These are phyloP conservation scores for Udeniomyces megalosporus DNA, from an alignment of 768 basidiomycete genomes.

Conservation along the genomic window DNA sequence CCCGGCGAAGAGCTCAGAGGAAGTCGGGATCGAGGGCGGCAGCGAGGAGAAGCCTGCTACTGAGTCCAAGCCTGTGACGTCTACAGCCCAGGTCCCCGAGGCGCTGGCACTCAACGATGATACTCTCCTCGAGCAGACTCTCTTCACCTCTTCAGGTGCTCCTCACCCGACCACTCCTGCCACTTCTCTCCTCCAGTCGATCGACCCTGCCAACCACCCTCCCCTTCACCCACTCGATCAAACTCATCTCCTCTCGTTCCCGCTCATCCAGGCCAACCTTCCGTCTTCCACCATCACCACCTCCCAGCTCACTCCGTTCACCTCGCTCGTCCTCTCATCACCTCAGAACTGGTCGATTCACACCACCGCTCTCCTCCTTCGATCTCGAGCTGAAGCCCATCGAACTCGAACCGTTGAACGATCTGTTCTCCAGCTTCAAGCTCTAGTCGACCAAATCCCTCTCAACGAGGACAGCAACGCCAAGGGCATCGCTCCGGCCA, in stretches of 20 bases:
- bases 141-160: constrained; percentile 45
- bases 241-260: constrained; percentile 75
- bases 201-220: constrained; percentile 72
- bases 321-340: constrained; percentile 72
- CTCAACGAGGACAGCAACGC: constrained; percentile 18
- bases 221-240: constrained; percentile 85
- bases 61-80: too few relatives aligned
- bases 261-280: constrained; percentile 39
- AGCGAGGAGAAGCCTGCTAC: background rate
- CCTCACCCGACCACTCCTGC: constrained; percentile 22
- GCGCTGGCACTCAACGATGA: constrained; percentile 80
- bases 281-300: constrained; percentile 41
- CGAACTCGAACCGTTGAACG: constrained; percentile 88
- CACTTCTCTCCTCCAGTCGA: constrained; percentile 31
- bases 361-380: constrained; percentile 86
- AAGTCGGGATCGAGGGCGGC: background rate
- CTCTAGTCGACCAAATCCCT: constrained; percentile 72
- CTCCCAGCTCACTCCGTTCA: constrained; percentile 85
- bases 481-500: constrained; percentile 18
- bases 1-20: constrained; percentile 18
- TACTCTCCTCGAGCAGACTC: constrained; percentile 82
- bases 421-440: constrained; percentile 79
- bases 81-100: constrained; percentile 41
- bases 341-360: constrained; percentile 91
- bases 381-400: constrained; percentile 73